These are phyloP conservation scores for Polytrichum commune DNA, from an alignment of 225 moss, liverwort and hornwort species.

Conservation along the genomic window DNA sequence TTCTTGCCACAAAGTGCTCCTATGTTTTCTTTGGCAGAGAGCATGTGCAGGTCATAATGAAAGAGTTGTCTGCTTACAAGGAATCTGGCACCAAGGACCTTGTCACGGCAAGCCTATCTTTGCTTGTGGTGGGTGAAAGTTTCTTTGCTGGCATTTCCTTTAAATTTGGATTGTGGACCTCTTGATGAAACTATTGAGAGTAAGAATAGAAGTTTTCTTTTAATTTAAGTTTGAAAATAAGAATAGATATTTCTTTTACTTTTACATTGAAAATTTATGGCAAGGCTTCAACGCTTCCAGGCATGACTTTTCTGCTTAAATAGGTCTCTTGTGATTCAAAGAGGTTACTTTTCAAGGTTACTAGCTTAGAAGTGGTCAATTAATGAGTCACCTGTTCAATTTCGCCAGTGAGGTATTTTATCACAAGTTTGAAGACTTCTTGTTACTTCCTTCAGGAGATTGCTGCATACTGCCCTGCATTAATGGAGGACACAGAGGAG, in stretches of 20 bases:
- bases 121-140: constrained; percentile 70
- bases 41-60: constrained; percentile 68
- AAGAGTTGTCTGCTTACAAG: constrained; percentile 50
- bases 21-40: constrained; percentile 80
- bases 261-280: too few relatives aligned
- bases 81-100: constrained; percentile 59
- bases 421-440: not conserved
- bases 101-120: constrained; percentile 58
- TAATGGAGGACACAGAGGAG: constrained; percentile 79
- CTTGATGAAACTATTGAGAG: too few relatives aligned
- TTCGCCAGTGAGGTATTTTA: not conserved
- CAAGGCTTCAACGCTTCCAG: too few relatives aligned
- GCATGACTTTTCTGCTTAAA: too few relatives aligned
- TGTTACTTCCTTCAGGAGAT: constrained; percentile 57
- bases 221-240: too few relatives aligned
- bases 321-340: too few relatives aligned
- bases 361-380: too few relatives aligned
- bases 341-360: too few relatives aligned
- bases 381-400: not conserved
- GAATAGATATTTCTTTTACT: too few relatives aligned
- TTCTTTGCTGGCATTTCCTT: too few relatives aligned
- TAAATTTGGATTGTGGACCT: too few relatives aligned
- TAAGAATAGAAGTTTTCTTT: too few relatives aligned
- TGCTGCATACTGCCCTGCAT: constrained; percentile 74
- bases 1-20: constrained; percentile 73